Evolutionary conservation across 148 eudicot genomes (phyloP).

Genomic region (Simmondsia chinensis): DNA sequence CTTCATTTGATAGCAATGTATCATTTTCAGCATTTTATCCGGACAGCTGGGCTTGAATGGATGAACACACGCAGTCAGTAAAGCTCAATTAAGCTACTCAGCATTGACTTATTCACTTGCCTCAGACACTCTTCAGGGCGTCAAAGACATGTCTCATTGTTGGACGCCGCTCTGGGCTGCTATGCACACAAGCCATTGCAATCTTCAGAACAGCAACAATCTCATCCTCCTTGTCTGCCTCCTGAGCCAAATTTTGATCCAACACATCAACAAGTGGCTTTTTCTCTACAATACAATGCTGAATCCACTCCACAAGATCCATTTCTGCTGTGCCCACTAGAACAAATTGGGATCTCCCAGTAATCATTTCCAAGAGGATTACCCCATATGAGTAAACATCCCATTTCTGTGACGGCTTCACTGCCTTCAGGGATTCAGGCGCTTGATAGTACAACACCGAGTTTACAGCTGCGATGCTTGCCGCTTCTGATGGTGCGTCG

Average conservation of each 20-base stretch:
- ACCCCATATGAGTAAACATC: conserved; percentile 90
- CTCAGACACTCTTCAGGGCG: conserved; percentile 51
- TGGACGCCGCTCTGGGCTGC: conserved; percentile 73
- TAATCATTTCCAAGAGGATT: conserved; percentile 64
- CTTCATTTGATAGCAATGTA: too few species aligned
- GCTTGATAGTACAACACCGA: conserved; percentile 73
- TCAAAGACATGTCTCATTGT: conserved; percentile 66
- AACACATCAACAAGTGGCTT: conserved; percentile 71
- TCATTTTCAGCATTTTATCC: too few species aligned
- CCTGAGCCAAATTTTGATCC: conserved; percentile 55
- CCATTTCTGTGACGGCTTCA: conserved; percentile 54
- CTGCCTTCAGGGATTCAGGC: conserved; percentile 74
- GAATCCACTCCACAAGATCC: conserved; percentile 88
- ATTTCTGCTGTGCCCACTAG: conserved; percentile 60
- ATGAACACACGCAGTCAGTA: too few species aligned
- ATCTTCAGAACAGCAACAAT: conserved; percentile 72
- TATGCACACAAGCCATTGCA: conserved; percentile 77
- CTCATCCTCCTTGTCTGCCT: conserved; percentile 79
- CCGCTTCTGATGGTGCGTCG: conserved; percentile 62
- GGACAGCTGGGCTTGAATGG: too few species aligned
- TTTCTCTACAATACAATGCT: conserved; percentile 79
- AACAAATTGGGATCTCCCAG: conserved; percentile 74
- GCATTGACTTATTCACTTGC: too few species aligned
- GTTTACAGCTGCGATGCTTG: conserved; percentile 65
- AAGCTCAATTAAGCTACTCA: too few species aligned